Percentiles rank a stretch among this genome's conserved stretches.
These are phyloP conservation scores for Tricholoma furcatifolium DNA, from an alignment of 768 basidiomycete genomes.

Conservation along the genomic window DNA sequence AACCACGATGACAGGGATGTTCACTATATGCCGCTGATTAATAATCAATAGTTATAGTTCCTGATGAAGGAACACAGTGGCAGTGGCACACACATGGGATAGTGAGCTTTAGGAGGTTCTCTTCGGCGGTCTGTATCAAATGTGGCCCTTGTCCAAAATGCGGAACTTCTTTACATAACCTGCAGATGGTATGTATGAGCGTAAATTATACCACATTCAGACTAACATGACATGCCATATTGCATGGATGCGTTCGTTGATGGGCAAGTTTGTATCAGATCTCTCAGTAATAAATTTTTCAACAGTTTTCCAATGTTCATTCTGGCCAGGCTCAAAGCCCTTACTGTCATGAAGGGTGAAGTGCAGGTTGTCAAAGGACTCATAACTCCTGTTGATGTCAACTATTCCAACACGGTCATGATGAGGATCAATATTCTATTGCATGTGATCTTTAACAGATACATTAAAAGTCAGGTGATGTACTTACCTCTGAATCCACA, in stretches of 20 bases:
- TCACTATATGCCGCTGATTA: neutral
- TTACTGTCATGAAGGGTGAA: constrained; percentile 3
- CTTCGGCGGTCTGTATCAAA: too few species aligned
- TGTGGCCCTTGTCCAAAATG: neutral
- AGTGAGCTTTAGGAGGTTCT: neutral
- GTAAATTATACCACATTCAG: neutral
- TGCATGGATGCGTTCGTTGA: neutral
- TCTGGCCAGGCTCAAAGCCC: neutral
- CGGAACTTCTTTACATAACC: constrained; percentile 4
- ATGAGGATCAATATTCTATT: constrained; percentile 3
- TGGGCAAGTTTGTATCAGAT: neutral
- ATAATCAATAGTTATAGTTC: neutral
- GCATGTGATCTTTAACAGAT: neutral
- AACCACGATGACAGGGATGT: constrained; percentile 1
- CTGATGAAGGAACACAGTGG: too few species aligned
- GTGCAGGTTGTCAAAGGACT: neutral
- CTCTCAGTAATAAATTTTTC: neutral
- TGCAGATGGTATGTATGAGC: neutral
- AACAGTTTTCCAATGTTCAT: neutral
- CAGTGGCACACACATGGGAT: neutral
- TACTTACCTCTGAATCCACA: neutral
- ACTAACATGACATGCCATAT: neutral
- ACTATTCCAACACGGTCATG: neutral
- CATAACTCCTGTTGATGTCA: neutral
- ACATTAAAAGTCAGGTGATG: neutral